These are phyloP conservation scores for Phalaenopsis aphrodite DNA, from an alignment of 106 monocot genomes.

Conservation along the genomic window DNA sequence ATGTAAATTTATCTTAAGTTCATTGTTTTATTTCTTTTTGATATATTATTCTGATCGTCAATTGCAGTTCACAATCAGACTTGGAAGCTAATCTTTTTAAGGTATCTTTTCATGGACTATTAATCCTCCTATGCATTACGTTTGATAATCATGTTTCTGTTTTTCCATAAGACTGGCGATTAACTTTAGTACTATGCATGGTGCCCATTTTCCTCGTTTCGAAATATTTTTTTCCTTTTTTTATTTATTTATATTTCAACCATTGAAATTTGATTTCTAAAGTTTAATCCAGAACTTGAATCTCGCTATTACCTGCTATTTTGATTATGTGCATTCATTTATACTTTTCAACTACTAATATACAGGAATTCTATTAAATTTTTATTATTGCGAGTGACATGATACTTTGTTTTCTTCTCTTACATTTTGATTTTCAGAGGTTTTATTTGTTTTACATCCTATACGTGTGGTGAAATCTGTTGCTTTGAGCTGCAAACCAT, in stretches of 20 bases:
- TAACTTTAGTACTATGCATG: background rate
- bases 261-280: background rate
- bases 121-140: background rate
- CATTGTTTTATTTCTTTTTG: background rate
- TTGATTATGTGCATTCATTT: background rate
- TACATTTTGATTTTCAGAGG: background rate
- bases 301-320: background rate
- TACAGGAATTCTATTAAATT: background rate
- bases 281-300: background rate
- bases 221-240: background rate
- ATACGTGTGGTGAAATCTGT: background rate
- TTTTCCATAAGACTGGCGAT: background rate
- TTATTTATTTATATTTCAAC: background rate
- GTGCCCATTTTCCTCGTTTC: background rate
- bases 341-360: background rate
- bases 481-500: background rate
- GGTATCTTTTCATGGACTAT: conserved; percentile 37
- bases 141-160: background rate
- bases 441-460: background rate
- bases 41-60: background rate
- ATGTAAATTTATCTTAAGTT: background rate
- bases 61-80: conserved; percentile 91
- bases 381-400: background rate
- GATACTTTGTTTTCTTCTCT: background rate
- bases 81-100: conserved; percentile 97